Base-by-base conservation (phyloP, 768 basidiomycete genomes). In the Lactifluus subvellereus region DNA sequence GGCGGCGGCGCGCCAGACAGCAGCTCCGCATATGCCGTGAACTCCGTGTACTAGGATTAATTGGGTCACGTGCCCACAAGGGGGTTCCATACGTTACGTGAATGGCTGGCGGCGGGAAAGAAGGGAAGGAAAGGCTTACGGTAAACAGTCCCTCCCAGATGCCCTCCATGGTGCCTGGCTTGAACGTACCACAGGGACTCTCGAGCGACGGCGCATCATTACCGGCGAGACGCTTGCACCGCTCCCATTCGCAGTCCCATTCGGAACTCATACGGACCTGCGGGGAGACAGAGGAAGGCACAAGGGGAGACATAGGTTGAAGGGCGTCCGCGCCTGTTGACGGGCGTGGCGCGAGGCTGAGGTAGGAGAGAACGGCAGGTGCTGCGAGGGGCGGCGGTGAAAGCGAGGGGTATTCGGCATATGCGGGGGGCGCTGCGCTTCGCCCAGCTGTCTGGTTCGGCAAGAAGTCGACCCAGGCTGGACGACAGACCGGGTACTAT, bases 71-170 rank as follows among this genome's bases (percentile, higher is more conserved):
- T n/a, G 18, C 20, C 20, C 45, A n/a, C 14, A 40, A 35, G 9
- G 14, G 30, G 9, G 43, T 37, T 27, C 22, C n/a, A 20, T 18
- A 20, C n/a, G 35, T 27, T 27, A 27, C 11, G 20, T 53, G n/a
- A 60, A 47, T 11, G 18, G 37, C 53, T 27, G 6, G 10, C 9
- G 59, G 51, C 20, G 52, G 33, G 43, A 52, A 27, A 45, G 56
- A 58, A 37, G 55, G 37, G 56, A 61, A 14, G 35, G 38, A 35
- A 42, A 32, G 42, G 75, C 84, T 64, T 68, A 89, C 89, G 18
- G 83, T 86, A 69, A 92, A 91, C 40, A 84, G 72, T 2, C 89
- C 89, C 71, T 92, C 90, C 89, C 89, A 92, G 14, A 85, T 75
- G 6, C 89, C 90, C 64, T 90, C 86, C 40, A 89, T 73, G 61